A percentile compares a stretch with the other conserved stretches of the same genome.
Evolutionary conservation across 2,329 filamentous ascomycete genomes (phyloP).

Genomic region (Neoscytalidium dimidiatum): DNA sequence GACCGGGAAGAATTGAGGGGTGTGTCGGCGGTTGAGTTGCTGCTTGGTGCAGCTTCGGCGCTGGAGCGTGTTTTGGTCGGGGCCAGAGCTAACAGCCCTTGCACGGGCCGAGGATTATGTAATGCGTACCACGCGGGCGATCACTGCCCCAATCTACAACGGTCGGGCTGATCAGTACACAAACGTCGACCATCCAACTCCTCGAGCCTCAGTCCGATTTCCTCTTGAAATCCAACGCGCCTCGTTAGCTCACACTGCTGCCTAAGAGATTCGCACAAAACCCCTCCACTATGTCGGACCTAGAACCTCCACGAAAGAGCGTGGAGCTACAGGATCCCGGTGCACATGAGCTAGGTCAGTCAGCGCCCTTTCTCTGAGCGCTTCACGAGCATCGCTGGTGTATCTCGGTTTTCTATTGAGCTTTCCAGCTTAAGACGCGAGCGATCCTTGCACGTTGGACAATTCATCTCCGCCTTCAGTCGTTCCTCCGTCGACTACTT

Average conservation of each 20-base stretch:
- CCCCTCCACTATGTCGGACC: conserved; percentile 38
- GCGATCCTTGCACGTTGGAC: background rate
- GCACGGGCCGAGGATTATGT: conserved; percentile 1
- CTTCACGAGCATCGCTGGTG: background rate
- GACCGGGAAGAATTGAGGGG: background rate
- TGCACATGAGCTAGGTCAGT: conserved; percentile 57
- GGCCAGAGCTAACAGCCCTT: conserved; percentile 1
- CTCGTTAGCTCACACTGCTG: background rate
- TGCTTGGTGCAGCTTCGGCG: conserved; percentile 11
- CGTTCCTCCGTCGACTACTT: background rate
- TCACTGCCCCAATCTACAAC: conserved; percentile 11
- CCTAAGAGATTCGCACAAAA: background rate
- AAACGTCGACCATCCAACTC: conserved; percentile 9
- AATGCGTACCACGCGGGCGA: conserved; percentile 2
- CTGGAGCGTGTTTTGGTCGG: conserved; percentile 17
- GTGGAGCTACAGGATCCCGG: conserved; percentile 58
- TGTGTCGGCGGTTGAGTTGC: background rate
- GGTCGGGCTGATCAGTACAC: conserved; percentile 17
- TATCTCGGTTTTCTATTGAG: background rate
- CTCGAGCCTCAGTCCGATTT: conserved; percentile 1
- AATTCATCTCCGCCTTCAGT: background rate
- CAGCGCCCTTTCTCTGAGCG: conserved; percentile 8
- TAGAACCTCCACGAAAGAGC: conserved; percentile 58
- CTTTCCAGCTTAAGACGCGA: background rate
- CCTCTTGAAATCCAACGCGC: conserved; percentile 6